Conservation (phyloP, 2,329 filamentous ascomycete species). For the Alternaria sp. region DNA sequence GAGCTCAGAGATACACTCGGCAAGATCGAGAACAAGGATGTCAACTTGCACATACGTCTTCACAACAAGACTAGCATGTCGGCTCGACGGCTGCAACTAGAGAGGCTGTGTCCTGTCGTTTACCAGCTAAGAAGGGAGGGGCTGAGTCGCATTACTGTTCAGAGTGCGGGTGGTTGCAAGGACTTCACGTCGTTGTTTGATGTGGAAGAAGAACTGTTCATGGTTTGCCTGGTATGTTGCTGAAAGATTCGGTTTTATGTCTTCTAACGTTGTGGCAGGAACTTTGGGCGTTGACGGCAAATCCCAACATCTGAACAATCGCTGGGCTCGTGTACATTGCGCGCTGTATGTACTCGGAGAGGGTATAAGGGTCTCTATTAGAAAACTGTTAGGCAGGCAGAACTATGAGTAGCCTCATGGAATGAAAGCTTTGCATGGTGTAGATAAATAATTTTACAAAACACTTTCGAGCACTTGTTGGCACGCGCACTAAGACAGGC, state of each 20-base stretch:
- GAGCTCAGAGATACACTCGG: not conserved
- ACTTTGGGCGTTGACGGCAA: not conserved
- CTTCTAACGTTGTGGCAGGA: not conserved
- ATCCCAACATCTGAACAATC: not conserved
- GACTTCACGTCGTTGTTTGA: not conserved
- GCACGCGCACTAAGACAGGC: no score
- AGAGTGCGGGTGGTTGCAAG: not conserved
- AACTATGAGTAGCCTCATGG: not conserved
- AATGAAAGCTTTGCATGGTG: not conserved
- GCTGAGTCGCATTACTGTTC: not conserved
- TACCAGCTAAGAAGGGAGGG: not conserved
- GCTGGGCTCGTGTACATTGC: not conserved
- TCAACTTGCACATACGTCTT: not conserved
- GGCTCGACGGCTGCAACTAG: not conserved
- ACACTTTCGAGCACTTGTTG: no score
- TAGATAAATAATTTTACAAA: no score
- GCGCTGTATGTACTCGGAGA: not conserved
- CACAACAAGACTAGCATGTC: no score
- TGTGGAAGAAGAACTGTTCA: not conserved
- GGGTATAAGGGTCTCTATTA: not conserved
- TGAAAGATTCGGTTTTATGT: not conserved
- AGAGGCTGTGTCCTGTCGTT: not conserved
- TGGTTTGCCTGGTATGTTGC: not conserved
- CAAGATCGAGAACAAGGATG: not conserved
- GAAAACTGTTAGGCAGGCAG: not conserved